phyloP scores from a whole-genome alignment of 2,329 filamentous ascomycete genomes.

The Helminthosporium solani region DNA sequence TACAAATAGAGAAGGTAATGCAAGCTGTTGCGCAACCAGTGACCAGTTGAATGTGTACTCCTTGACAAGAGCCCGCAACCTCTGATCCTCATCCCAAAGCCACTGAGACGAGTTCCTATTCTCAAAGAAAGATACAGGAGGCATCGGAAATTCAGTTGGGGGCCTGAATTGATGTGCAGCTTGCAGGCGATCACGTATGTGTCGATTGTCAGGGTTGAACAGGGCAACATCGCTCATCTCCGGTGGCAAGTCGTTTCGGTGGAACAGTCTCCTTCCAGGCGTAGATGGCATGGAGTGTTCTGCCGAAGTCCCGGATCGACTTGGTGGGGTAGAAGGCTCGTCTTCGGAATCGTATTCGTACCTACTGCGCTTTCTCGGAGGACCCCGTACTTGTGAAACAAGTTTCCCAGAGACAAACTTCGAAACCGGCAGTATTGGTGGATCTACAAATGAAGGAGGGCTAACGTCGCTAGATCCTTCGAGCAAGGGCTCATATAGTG shows the following conservation, averaged over 20 bases:
- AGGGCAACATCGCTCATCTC: constrained; percentile 77
- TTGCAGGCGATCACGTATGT: constrained; percentile 84
- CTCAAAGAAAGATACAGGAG: constrained; percentile 86
- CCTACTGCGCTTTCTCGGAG: constrained; percentile 75
- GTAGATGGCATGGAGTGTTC: constrained; percentile 46
- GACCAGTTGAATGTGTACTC: constrained; percentile 99
- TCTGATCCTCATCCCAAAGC: constrained; percentile 87
- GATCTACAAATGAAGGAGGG: constrained; percentile 35
- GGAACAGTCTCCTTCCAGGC: constrained; percentile 42
- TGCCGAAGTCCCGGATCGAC: constrained; percentile 43
- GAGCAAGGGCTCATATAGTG: constrained; percentile 63
- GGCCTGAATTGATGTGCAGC: constrained; percentile 91
- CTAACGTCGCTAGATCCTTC: constrained; percentile 35
- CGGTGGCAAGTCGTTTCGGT: constrained; percentile 58
- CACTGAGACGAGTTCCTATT: constrained; percentile 84
- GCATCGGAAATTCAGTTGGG: constrained; percentile 89
- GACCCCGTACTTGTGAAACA: constrained; percentile 64
- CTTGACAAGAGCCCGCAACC: constrained; percentile 78
- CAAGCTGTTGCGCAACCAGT: constrained; percentile 79
- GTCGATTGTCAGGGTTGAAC: constrained; percentile 86
- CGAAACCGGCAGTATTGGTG: constrained; percentile 76
- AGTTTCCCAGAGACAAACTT: constrained; percentile 85
- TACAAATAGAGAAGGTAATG: constrained; percentile 71
- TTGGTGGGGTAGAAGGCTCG: constrained; percentile 45
- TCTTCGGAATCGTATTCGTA: constrained; percentile 78